Evolutionary conservation across 306 rosid genomes (phyloP).

Genomic region (Pueraria montana): DNA sequence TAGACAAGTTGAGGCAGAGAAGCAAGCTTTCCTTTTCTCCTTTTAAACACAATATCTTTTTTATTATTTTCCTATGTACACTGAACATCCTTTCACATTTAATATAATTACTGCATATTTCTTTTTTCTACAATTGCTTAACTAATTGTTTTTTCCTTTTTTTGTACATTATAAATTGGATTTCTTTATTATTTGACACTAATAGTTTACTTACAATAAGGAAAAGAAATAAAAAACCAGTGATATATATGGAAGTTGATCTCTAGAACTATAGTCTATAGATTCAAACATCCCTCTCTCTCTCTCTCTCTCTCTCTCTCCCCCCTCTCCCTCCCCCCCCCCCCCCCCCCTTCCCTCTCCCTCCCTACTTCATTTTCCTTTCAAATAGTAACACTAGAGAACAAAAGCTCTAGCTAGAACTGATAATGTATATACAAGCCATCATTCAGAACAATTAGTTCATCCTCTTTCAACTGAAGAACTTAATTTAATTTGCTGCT

Average conservation of each 20-base stretch:
- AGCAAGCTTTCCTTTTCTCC: constrained; percentile 39
- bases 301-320: neutral
- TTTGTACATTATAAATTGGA: constrained; percentile 11
- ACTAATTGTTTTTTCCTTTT: constrained; percentile 41
- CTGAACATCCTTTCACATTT: constrained; percentile 41
- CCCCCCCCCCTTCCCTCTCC: neutral
- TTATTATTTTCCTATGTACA: constrained; percentile 38
- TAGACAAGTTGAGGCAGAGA: constrained; percentile 51
- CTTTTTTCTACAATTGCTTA: constrained; percentile 27
- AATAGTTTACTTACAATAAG: constrained; percentile 27
- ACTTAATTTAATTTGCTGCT: constrained; percentile 37
- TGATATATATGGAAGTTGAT: constrained; percentile 58
- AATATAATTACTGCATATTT: constrained; percentile 19
- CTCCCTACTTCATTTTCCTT: constrained; percentile 39
- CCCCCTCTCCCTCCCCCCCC: neutral
- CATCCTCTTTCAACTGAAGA: constrained; percentile 58
- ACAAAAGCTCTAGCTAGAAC: constrained; percentile 49
- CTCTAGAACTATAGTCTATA: constrained; percentile 46
- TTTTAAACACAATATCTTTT: constrained; percentile 38
- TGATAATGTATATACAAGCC: constrained; percentile 66
- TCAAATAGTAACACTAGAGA: constrained; percentile 48
- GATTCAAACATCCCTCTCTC: constrained; percentile 51
- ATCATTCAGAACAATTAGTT: constrained; percentile 51
- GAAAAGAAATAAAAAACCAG: constrained; percentile 17
- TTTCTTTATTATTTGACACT: constrained; percentile 33